phyloP scores from a whole-genome alignment of 768 basidiomycete species.

The Glaciozyma antarctica region DNA sequence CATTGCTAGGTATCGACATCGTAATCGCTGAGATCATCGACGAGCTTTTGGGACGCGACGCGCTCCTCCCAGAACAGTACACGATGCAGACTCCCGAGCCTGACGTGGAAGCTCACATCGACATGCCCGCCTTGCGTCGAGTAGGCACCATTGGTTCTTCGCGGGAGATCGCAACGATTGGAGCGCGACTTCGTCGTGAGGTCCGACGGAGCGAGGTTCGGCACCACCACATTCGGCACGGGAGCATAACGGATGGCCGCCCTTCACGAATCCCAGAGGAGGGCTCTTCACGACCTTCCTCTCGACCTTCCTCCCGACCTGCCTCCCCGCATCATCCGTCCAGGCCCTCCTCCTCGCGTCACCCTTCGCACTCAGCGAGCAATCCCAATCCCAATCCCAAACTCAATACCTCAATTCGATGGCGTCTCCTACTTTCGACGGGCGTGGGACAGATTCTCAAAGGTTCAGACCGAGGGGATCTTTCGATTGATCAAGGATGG shows the following conservation, averaged over 20 bases:
- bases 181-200: background rate
- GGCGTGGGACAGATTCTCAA: slow-evolving; percentile 90
- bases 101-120: background rate
- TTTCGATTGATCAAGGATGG: slow-evolving; percentile 44
- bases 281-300: too few relatives aligned
- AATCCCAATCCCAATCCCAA: too few relatives aligned
- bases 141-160: background rate
- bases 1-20: slow-evolving; percentile 67
- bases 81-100: background rate
- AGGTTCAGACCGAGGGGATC: slow-evolving; percentile 97
- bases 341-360: background rate
- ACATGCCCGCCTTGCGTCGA: background rate
- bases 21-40: slow-evolving; percentile 80
- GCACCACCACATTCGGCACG: background rate
- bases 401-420: too few relatives aligned
- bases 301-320: background rate
- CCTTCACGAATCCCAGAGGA: too few relatives aligned
- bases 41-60: slow-evolving; percentile 9
- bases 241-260: background rate
- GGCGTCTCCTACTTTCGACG: slow-evolving; percentile 13
- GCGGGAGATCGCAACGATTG: background rate
- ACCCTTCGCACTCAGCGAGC: background rate
- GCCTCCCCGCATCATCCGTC: background rate
- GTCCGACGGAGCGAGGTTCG: background rate
- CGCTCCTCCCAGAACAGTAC: background rate